Evolutionary conservation across 768 basidiomycete genomes (phyloP).

Genomic region (Leccinum ochraceum): DNA sequence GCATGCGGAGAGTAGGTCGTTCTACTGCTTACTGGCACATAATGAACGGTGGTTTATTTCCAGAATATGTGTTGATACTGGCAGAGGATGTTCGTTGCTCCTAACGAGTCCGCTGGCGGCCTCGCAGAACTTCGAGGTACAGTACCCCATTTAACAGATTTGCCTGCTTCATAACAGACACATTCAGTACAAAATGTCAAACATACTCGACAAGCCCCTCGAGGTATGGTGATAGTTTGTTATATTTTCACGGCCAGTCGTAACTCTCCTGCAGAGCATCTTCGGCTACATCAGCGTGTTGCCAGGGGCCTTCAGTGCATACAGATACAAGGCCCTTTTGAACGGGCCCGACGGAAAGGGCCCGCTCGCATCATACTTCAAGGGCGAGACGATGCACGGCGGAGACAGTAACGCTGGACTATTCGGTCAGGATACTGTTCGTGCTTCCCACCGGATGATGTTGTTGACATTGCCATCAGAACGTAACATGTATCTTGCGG

Average conservation of each 20-base stretch:
- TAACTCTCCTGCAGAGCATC: constrained; percentile 51
- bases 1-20: constrained; percentile 86
- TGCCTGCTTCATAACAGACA: constrained; percentile 1
- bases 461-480: constrained; percentile 37
- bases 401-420: constrained; percentile 63
- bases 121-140: constrained; percentile 92
- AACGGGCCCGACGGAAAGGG: constrained; percentile 89
- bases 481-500: constrained; percentile 91
- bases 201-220: constrained; percentile 93
- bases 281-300: constrained; percentile 88
- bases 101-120: constrained; percentile 80
- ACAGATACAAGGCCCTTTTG: constrained; percentile 83
- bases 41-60: not conserved
- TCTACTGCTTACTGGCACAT: not conserved
- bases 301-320: constrained; percentile 91
- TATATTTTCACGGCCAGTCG: constrained; percentile 2
- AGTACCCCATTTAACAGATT: not conserved
- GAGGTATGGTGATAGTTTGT: constrained; percentile 56
- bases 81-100: constrained; percentile 68
- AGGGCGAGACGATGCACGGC: constrained; percentile 86
- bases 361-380: constrained; percentile 91
- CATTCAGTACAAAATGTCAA: constrained; percentile 87
- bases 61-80: constrained; percentile 83
- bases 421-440: constrained; percentile 44
- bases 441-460: not conserved